A percentile compares a stretch with the other conserved stretches of the same genome.
Conservation (phyloP, 768 basidiomycete species). For the Leucogyrophana mollusca region DNA sequence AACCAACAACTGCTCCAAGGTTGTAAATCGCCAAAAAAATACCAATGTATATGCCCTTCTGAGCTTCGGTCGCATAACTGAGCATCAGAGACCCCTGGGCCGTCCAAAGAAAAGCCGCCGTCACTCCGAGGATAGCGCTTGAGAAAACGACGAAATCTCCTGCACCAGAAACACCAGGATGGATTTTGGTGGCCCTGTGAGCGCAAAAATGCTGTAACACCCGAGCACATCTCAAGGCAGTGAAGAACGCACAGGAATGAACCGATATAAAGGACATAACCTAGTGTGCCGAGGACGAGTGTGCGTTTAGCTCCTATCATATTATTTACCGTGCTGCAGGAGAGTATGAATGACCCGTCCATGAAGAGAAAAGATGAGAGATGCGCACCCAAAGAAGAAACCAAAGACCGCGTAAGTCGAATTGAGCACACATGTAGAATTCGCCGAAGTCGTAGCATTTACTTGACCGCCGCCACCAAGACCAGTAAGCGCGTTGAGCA, state of each 20-base stretch:
- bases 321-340: slow-evolving; percentile 68
- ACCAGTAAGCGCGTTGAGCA: too few species aligned
- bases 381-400: slow-evolving; percentile 63
- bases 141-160: slow-evolving; percentile 64
- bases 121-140: slow-evolving; percentile 70
- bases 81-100: slow-evolving; percentile 79
- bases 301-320: slow-evolving; percentile 70
- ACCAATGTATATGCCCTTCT: slow-evolving; percentile 75
- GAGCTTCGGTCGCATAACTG: slow-evolving; percentile 72
- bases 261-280: slow-evolving; percentile 78
- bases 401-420: slow-evolving; percentile 54
- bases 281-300: slow-evolving; percentile 66
- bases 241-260: slow-evolving; percentile 68
- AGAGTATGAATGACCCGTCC: not conserved
- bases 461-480: too few species aligned
- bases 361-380: not conserved
- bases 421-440: slow-evolving; percentile 69
- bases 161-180: slow-evolving; percentile 56
- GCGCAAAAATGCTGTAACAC: slow-evolving; percentile 1
- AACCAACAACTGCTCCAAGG: too few species aligned
- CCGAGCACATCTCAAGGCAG: slow-evolving; percentile 37
- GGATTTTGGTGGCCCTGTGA: slow-evolving; percentile 67
- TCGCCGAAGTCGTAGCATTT: slow-evolving; percentile 63
- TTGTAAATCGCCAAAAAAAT: slow-evolving; percentile 85
- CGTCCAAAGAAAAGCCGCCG: slow-evolving; percentile 70